A percentile compares a stretch with the other conserved stretches of the same genome.
Evolutionary conservation across 148 eudicot species (phyloP).

Genomic region (Spergularia bocconei): DNA sequence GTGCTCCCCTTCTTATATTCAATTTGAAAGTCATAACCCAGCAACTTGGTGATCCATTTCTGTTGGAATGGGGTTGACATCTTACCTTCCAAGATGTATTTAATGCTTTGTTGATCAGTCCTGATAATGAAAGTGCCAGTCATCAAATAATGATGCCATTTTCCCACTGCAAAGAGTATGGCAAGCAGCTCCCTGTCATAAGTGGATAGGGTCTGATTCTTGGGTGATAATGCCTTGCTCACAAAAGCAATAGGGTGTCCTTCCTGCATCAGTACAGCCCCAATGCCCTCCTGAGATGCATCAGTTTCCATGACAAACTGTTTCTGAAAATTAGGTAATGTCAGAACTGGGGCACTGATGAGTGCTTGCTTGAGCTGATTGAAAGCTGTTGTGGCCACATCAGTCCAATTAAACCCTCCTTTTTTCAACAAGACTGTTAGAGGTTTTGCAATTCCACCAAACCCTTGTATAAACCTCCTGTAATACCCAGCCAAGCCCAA

Average conservation of each 20-base stretch:
- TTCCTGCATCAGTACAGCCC: too few relatives aligned
- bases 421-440: not conserved
- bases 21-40: constrained; percentile 5
- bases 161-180: not conserved
- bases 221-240: not conserved
- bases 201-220: not conserved
- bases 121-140: not conserved
- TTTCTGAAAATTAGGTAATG: not conserved
- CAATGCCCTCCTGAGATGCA: too few relatives aligned
- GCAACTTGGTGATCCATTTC: constrained; percentile 11
- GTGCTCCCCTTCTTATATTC: not conserved
- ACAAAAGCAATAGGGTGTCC: constrained; percentile 8
- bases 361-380: not conserved
- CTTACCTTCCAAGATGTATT: not conserved
- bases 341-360: not conserved
- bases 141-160: constrained; percentile 1
- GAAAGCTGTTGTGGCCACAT: not conserved
- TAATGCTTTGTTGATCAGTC: constrained; percentile 10
- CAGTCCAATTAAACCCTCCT: not conserved
- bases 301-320: not conserved
- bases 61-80: not conserved
- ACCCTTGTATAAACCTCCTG: not conserved
- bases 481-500: not conserved
- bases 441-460: not conserved
- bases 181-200: constrained; percentile 18